Evolutionary conservation across 129 eudicot species (phyloP), one percentile per base, ranked within the genome.

Genomic region (Scalesia atractyloides): DNA sequence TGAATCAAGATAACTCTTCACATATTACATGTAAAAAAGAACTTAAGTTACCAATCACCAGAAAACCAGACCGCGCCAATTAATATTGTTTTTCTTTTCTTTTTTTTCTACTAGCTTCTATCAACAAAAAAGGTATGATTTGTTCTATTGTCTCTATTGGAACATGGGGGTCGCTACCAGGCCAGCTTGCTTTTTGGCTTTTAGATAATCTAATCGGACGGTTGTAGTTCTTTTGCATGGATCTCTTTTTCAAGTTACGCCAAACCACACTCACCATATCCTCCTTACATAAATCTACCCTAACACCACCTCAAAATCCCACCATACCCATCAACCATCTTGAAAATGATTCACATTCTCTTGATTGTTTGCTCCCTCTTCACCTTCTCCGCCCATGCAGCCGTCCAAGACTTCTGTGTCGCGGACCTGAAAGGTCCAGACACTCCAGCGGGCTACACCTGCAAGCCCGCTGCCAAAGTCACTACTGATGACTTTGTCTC

Each of bases 401-500:
- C 85, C 0, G 92, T 83, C 10, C 83, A 73, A 22, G 97, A 91
- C 86, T 91, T 88, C 52, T 91, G 96, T 39, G 96, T 91, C 1
- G 95, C 80, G 4, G 92, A 91, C 73, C 79, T 82, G 5, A 76
- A 59, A 43, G 82, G 13, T 51, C 96, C 91, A 0, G 75, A 62
- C 50, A 77, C 80, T 37, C 97, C 97, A 8, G 66, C 90, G 5
- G 97, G 97, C 33, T 91, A 86, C 76, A 53, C 92, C 2, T 91
- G 96, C 86, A 91, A 83, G 72, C 79, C 64, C 2, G 63, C 85
- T 1, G 65, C 77, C 5, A 73, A 20, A 6, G 85, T 88, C 73
- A 88, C 88, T 0, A 84, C 48, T 0, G 83, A 66, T 16, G 97
- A 91, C 82, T 91, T 91, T 52, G 89, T 84, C 8, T 88, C 73